phyloP scores from a whole-genome alignment of 2,329 filamentous ascomycete genomes.

The Cordyceps cateniannulata region DNA sequence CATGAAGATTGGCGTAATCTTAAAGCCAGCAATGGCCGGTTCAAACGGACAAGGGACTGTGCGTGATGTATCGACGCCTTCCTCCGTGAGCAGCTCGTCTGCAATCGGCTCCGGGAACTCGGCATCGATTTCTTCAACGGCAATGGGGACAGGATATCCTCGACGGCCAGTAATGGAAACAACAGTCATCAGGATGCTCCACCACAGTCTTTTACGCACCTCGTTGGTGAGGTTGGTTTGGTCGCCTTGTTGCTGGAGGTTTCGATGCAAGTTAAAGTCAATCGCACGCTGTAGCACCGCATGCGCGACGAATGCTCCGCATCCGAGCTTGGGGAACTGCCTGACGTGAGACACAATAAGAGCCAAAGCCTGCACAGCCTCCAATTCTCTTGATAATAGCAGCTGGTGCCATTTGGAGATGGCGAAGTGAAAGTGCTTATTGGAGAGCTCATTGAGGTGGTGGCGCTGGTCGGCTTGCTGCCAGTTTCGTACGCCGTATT shows the following conservation, averaged over 20 bases:
- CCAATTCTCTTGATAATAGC: constrained; percentile 51
- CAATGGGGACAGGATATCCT: constrained; percentile 69
- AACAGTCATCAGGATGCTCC: constrained; percentile 60
- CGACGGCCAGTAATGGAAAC: constrained; percentile 68
- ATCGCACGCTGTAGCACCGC: constrained; percentile 62
- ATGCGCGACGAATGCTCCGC: constrained; percentile 61
- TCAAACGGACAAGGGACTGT: constrained; percentile 59
- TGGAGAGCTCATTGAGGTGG: constrained; percentile 57
- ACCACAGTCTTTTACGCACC: constrained; percentile 72
- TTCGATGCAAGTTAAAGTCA: constrained; percentile 69
- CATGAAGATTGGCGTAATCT: constrained; percentile 59
- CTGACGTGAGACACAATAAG: constrained; percentile 68
- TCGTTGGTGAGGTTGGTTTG: constrained; percentile 60
- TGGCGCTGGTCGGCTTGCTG: constrained; percentile 47
- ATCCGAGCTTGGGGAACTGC: constrained; percentile 72
- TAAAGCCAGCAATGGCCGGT: constrained; percentile 59
- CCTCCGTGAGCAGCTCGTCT: constrained; percentile 63
- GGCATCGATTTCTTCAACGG: constrained; percentile 69
- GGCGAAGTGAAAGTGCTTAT: constrained; percentile 72
- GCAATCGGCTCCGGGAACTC: constrained; percentile 66
- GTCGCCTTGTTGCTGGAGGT: constrained; percentile 45
- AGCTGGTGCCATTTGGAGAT: constrained; percentile 64
- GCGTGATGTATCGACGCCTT: constrained; percentile 51
- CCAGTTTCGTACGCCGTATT: constrained; percentile 65
- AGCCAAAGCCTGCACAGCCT: constrained; percentile 65